These are phyloP conservation scores for Torulaspora gathmanii DNA, from an alignment of 805 yeast species.

Conservation along the genomic window DNA sequence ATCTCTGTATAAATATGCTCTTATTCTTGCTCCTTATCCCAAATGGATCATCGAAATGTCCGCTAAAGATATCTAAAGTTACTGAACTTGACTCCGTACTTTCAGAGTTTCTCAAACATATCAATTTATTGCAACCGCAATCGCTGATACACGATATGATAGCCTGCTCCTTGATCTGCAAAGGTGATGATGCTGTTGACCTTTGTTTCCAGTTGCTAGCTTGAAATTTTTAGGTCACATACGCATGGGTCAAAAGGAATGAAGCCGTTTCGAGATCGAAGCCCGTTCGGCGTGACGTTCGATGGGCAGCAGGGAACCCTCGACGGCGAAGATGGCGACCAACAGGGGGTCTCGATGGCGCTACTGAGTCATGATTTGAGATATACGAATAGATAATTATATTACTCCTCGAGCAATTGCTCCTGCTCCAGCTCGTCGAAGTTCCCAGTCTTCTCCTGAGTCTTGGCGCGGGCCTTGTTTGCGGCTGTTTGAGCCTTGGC, in stretches of 20 bases:
- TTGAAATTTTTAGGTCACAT: slow-evolving; percentile 3
- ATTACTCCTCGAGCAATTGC: slow-evolving; percentile 14
- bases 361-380: not conserved
- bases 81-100: no score
- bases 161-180: not conserved
- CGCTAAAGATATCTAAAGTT: not conserved
- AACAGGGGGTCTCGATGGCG: not conserved
- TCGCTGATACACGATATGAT: not conserved
- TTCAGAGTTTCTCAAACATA: not conserved
- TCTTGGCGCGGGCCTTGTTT: slow-evolving; percentile 12
- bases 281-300: slow-evolving; percentile 6
- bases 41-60: slow-evolving; percentile 5
- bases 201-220: not conserved
- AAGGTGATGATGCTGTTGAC: slow-evolving; percentile 1
- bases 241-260: not conserved
- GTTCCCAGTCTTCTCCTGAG: slow-evolving; percentile 9
- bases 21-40: not conserved
- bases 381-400: slow-evolving; percentile 3
- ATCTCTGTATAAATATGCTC: not conserved
- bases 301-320: not conserved
- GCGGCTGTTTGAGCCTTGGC: slow-evolving; percentile 20
- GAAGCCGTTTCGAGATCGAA: not conserved
- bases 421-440: slow-evolving; percentile 11
- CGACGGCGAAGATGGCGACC: not conserved
- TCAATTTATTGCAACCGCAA: not conserved